Base-by-base conservation (phyloP, 305 asterid genomes). In the Lippia alba region DNA sequence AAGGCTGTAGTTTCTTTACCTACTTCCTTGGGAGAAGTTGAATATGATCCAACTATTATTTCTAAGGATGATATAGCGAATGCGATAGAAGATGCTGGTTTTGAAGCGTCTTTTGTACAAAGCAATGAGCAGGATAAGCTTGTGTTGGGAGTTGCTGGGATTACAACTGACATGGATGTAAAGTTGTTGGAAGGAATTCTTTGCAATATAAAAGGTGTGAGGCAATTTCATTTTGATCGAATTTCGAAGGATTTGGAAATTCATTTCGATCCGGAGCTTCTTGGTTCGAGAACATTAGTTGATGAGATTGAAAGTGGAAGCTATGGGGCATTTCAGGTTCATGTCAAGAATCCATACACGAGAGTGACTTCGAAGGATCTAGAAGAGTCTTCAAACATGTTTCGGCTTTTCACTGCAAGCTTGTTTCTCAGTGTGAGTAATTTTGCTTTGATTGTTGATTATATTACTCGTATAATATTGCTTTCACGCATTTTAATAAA, bases 31-130 rank as follows among this genome's bases (percentile, higher is more conserved):
- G 94, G 94, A 51, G 91, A 85, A 77, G 91, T 87, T 73, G 89
- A 85, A 56, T 87, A 85, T 74, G 88, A 85, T 65, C 83, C 89
- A 33, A 49, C 79, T 14, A 63, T 80, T 30, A 76, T 82, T 64
- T 76, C 79, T 77, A 85, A 83, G 75, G 83, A 85, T 56, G 91
- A 83, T 61, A 77, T 87, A 60, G 71, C 81, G 34, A 78, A 36
- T 74, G 87, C 89, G 61, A 87, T 87, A 71, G 91, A 85, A 82
- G 94, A 87, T 82, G 91, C 94, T 75, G 94, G 94, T 48, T 87
- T 87, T 77, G 94, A 87, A 69, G 87, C 80, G 70, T 83, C 89
- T 72, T 83, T 87, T 73, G 80, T 87, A 61, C 91, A 79, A 78
- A 87, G 94, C 78, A 85, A 78, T 30, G 89, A 82, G 76, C 85